Evolutionary conservation across 371 early-diverging fungal species (phyloP), one percentile per base, ranked within the genome.

Genomic region (Mucor plumbeus): DNA sequence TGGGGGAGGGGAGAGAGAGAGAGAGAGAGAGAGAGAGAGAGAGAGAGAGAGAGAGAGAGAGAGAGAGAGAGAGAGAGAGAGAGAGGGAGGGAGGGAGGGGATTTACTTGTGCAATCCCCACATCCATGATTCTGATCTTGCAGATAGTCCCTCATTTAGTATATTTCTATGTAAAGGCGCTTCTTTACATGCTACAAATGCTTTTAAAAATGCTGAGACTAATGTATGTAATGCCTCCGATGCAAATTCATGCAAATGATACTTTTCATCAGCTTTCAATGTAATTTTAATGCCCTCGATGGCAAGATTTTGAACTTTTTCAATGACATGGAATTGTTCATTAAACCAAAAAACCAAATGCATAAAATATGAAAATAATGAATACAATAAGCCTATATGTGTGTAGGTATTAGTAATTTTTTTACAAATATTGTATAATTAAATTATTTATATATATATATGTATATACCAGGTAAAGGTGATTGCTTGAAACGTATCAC

Each of bases 401-500:
- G 7, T n/a, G 15, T n/a, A 44, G 1, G 26, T 3, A 26, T 26
- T 26, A 26, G 26, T 26, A 26, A 26, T 26, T 26, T 26, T 26
- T 26, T 26, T 26, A 26, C 3, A 26, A 26, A 26, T 3, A 26
- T 26, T 26, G 3, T 26, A 1, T 26, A 26, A 3, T 26, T 26
- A 26, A 1, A 26, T 1, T 26, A 26, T 26, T 1, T 26, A 26
- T 26, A 26, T 3, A 38, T 74, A 26, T 26, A 26, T 26, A 26
- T 26, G 3, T 26, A 26, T 3, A 38, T 74, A 80, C 83, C 83
- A 69, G 89, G 90, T 35, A 90, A 75, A 17, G 89, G 90, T 0
- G 88, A 88, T 65, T 86, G 88, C 69, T 90, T 90, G 31, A 89
- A 69, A 8, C 85, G 68, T 10, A 89, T 75, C 1, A 88, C 89